Base-by-base conservation (phyloP, 1,284 basidiomycete species). In the Ustilago hordei region DNA sequence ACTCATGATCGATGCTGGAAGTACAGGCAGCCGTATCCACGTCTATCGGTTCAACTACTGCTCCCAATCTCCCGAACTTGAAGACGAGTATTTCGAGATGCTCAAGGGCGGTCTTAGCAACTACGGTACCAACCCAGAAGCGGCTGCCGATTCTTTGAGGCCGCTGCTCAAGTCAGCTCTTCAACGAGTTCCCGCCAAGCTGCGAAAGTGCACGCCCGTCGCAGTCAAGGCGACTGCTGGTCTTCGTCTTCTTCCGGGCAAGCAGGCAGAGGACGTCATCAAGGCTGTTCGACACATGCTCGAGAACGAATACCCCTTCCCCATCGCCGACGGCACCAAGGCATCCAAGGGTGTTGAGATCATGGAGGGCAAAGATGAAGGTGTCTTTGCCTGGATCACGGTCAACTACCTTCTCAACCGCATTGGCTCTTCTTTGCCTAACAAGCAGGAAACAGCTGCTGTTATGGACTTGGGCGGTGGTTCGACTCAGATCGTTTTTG, bases 1-100 rank as follows among this genome's bases (percentile, higher is more conserved):
- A 0, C 90, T 99, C 81, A 98, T 98, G 91, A 94, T 99, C 87
- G 96, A 99, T 86, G 96, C 97, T 0, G 97, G 96, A 17, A 98
- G 95, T 43, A 98, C 95, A 0, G 96, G 96, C 23, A 97, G 95
- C 1, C 91, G 96, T 17, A 95, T 99, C 82, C 96, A 99, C 89
- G 91, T 98, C 32, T 98, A 98, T 91, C 97, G 81, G 65, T 86
- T 86, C 77, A 86, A 86, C 75, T 83, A 93, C 6, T 82, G 83
- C 66, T 47, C 53, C 0, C 38, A 75, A 19, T 75, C 82, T 48
- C 92, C 95, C 0, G 87, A 90, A 59, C 93, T 94, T 86, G 96
- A 98, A 86, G 94, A 95, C 88, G 96, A 99, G 87, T 92, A 93
- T 11, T 99, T 99, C 89, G 91, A 91, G 85, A 91, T 91, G 89